Base-by-base conservation (phyloP, 306 rosid genomes). In the Prunus dulcis region DNA sequence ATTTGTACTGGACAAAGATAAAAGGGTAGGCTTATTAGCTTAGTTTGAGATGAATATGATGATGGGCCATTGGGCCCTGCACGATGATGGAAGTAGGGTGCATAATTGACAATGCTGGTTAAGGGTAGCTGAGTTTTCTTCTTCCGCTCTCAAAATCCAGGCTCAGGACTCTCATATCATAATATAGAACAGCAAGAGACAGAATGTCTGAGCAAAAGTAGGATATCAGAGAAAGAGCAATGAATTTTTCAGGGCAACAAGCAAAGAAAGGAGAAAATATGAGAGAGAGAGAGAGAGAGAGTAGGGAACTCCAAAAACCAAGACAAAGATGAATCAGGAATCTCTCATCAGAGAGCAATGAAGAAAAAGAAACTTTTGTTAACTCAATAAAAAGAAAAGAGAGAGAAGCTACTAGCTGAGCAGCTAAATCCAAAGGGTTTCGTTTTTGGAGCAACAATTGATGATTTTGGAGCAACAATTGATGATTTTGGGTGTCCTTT, bases 131-230 rank as follows among this genome's bases (percentile, higher is more conserved):
- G 14, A 60, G 25, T 50, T 27, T 52, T 53, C 60, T 47, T 66
- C 63, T 28, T 72, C 74, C 75, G 55, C 70, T 23, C 79, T 69
- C 49, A 64, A 84, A 82, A 75, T 66, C 74, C 61, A 70, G 81
- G 50, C 27, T 70, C 3, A 64, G 75, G 75, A 76, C 77, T 57
- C 43, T 38, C 43, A 38, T 38, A 78, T 68, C 74, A 78, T 45
- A 60, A 72, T 72, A 67, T 66, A 76, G 84, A 49, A 67, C 84
- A 78, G 80, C 77, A 84, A 79, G 81, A 71, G 87, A 84, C 89
- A 84, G 69, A 77, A 81, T 77, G 84, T 71, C 65, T 71, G 72
- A 74, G 77, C 23, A 73, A 80, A 76, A 76, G 86, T 86, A 68
- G 64, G 81, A 61, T 28, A 69, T 58, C 57, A 80, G 66, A 78